Percentiles rank a stretch among this genome's conserved stretches.
phyloP scores from a whole-genome alignment of 768 basidiomycete genomes.

The Suillus tomentosus region DNA sequence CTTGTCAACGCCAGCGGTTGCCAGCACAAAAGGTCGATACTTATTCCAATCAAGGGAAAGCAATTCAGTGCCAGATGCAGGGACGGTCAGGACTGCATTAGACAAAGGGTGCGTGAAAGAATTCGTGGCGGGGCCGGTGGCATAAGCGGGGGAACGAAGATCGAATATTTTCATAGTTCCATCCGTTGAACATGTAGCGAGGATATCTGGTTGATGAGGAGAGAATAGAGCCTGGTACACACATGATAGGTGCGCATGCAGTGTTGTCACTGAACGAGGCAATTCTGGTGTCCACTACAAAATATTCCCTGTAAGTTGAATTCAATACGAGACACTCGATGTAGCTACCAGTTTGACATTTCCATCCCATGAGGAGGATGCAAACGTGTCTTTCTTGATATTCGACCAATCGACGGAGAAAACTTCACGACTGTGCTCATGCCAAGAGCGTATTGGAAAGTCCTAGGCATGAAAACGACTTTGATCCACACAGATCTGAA shows the following conservation, averaged over 20 bases:
- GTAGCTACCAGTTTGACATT: slow-evolving; percentile 78
- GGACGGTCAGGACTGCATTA: slow-evolving; percentile 73
- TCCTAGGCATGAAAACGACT: slow-evolving; percentile 52
- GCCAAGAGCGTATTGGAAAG: slow-evolving; percentile 88
- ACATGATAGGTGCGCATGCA: slow-evolving; percentile 82
- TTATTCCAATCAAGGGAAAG: slow-evolving; percentile 93
- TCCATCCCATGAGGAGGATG: slow-evolving; percentile 92
- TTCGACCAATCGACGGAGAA: slow-evolving; percentile 97
- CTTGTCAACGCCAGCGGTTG: slow-evolving; percentile 81
- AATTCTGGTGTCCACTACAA: slow-evolving; percentile 87
- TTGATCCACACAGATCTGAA: slow-evolving; percentile 20
- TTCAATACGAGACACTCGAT: neutral
- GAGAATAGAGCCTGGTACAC: slow-evolving; percentile 93
- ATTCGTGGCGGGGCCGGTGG: slow-evolving; percentile 50
- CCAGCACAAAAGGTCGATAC: slow-evolving; percentile 76
- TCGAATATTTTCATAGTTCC: slow-evolving; percentile 87
- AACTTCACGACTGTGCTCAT: slow-evolving; percentile 91
- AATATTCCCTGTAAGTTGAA: neutral
- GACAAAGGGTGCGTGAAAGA: slow-evolving; percentile 68
- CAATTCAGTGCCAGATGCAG: slow-evolving; percentile 77
- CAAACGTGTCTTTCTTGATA: slow-evolving; percentile 83
- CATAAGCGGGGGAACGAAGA: slow-evolving; percentile 63
- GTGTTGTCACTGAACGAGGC: slow-evolving; percentile 74
- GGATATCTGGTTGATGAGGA: slow-evolving; percentile 80
- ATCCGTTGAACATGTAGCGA: slow-evolving; percentile 86